phyloP scores from a whole-genome alignment of 23 red algal genomes.

The Chondrus crispus region DNA sequence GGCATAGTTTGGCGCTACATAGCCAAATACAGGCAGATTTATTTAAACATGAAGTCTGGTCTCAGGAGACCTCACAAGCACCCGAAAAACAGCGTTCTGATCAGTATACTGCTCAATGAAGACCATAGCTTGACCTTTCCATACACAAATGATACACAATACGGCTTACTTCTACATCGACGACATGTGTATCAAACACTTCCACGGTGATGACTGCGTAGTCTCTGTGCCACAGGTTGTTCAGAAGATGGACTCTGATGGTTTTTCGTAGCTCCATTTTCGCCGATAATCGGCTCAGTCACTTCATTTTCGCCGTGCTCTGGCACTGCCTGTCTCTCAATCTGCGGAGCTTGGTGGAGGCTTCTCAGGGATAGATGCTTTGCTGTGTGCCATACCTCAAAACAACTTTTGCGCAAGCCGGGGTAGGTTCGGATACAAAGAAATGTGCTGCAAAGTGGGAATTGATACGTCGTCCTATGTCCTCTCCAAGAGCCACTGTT shows the following conservation, averaged over 20 bases:
- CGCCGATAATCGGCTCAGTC: background rate
- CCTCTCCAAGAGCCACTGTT: background rate
- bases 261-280: background rate
- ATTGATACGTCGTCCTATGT: background rate
- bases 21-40: background rate
- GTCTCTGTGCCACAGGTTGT: background rate
- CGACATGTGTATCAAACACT: background rate
- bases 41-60: background rate
- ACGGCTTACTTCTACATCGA: no score
- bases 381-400: background rate
- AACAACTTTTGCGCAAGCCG: background rate
- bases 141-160: background rate
- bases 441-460: background rate
- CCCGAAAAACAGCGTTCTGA: background rate
- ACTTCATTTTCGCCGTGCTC: background rate
- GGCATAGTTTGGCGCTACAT: background rate
- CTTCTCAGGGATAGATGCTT: background rate
- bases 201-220: background rate
- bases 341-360: background rate
- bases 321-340: background rate
- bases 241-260: background rate
- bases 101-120: background rate
- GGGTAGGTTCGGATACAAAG: background rate
- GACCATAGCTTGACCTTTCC: background rate
- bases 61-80: background rate